phyloP scores from a whole-genome alignment of 2,329 filamentous ascomycete genomes.

The Phaeosphaeriaceae sp. region DNA sequence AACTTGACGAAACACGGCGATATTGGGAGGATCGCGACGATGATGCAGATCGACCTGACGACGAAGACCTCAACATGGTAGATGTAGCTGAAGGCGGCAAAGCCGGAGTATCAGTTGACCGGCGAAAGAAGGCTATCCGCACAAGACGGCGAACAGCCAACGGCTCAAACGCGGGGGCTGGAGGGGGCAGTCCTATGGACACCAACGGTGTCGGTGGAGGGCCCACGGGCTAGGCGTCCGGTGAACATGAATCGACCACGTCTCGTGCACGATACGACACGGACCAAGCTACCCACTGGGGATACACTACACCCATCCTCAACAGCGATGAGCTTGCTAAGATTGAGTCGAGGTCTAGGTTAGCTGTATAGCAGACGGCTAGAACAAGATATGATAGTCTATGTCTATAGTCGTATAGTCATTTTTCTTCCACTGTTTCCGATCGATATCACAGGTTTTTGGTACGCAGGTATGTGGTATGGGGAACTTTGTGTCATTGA shows the following conservation, averaged over 20 bases:
- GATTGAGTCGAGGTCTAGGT: not conserved
- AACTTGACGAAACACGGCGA: conserved; percentile 75
- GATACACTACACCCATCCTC: not conserved
- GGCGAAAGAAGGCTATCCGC: conserved; percentile 47
- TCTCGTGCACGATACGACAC: not conserved
- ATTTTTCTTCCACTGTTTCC: not conserved
- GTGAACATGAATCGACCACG: not conserved
- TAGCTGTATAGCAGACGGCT: not conserved
- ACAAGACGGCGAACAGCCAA: conserved; percentile 45
- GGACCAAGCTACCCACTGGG: not conserved
- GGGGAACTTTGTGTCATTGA: too few relatives aligned
- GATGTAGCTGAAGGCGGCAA: conserved; percentile 43
- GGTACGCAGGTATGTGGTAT: too few relatives aligned
- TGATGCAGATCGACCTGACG: conserved; percentile 43
- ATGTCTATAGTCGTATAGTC: not conserved
- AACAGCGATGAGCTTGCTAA: not conserved
- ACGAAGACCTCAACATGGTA: conserved; percentile 49
- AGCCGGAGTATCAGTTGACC: conserved; percentile 28
- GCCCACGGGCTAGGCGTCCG: conserved; percentile 23
- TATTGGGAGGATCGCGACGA: conserved; percentile 53
- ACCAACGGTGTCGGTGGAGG: conserved; percentile 46
- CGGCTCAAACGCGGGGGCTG: conserved; percentile 32
- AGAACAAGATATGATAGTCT: not conserved
- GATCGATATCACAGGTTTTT: too few relatives aligned
- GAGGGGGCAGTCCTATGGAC: conserved; percentile 49